Base-by-base conservation (phyloP, 129 eudicot species). In the Flaveria brownii region DNA sequence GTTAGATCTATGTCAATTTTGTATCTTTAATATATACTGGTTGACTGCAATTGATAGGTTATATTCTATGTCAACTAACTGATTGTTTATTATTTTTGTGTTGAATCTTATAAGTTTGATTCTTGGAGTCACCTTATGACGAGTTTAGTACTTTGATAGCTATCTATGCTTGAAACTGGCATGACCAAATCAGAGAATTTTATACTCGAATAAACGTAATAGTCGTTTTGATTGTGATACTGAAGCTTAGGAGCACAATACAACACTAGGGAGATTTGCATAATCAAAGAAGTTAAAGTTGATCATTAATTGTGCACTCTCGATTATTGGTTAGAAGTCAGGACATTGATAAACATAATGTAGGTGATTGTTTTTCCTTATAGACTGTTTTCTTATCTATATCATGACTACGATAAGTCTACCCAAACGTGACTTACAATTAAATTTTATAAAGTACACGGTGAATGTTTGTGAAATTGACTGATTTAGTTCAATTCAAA, bases 41-140 rank as follows among this genome's bases (percentile, higher is more conserved):
- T 47, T 47, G n/a, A 47, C 62, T 22, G 11, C 50, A 45, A 45
- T 4, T 36, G 7, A 20, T 36, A 36, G 14, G 22, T 57, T 36
- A 57, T 20, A 59, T 11, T 59, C 9, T 1, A 23, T 60, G 25
- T 74, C 10, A 2, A 30, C 36, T 30, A 28, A 28, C 3, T 30
- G 36, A 30, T 30, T 55, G 18, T 28, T 18, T 11, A 41, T 62
- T 1, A 16, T 20, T 51, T 17, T 28, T 75, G 50, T 62, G 72
- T 47, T 63, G 49, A 76, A 17, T 52, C 23, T 64, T 71, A 49
- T 50, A 17, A 64, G 68, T 65, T 64, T 23, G 39, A 65, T 76
- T 76, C 6, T 36, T 20, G 23, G 15, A 51, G 17, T 76, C 79
- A 2, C 12, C 13, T 52, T 61, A 23, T 59, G 65, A 23, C 8